Evolutionary conservation across 2,329 filamentous ascomycete species (phyloP).

Genomic region (Alternaria sp.): DNA sequence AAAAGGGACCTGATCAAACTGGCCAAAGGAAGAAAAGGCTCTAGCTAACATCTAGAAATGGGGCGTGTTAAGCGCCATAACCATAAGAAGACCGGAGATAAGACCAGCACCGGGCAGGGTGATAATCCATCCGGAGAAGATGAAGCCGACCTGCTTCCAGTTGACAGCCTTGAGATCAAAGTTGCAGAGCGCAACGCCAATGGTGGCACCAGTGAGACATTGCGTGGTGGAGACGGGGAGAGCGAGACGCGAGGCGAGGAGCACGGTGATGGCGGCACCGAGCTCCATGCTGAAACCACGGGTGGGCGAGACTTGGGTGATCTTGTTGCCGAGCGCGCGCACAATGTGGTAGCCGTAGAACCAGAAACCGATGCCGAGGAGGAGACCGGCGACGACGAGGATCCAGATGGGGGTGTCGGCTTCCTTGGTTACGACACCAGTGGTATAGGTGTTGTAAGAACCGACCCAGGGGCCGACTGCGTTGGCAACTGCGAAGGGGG

Average conservation of each 20-base stretch:
- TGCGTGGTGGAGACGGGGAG: slow-evolving; percentile 70
- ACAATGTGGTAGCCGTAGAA: slow-evolving; percentile 70
- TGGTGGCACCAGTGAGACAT: slow-evolving; percentile 50
- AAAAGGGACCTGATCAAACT: not conserved
- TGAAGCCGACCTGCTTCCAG: slow-evolving; percentile 51
- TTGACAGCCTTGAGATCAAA: slow-evolving; percentile 50
- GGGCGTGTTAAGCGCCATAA: slow-evolving; percentile 53
- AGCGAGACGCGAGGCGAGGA: slow-evolving; percentile 66
- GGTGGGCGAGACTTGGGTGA: slow-evolving; percentile 66
- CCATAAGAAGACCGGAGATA: slow-evolving; percentile 49
- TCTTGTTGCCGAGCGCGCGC: slow-evolving; percentile 65
- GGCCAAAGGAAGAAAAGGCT: not conserved
- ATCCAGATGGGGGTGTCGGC: slow-evolving; percentile 66
- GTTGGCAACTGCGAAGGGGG: slow-evolving; percentile 56
- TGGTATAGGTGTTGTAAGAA: slow-evolving; percentile 66
- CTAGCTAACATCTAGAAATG: slow-evolving; percentile 31
- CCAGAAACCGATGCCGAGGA: slow-evolving; percentile 64
- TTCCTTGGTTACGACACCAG: slow-evolving; percentile 54
- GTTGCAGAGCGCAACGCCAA: slow-evolving; percentile 39
- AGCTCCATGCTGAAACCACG: slow-evolving; percentile 53
- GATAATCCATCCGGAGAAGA: slow-evolving; percentile 53
- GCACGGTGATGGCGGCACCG: slow-evolving; percentile 65
- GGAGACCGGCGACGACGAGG: slow-evolving; percentile 60
- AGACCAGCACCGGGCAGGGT: slow-evolving; percentile 53
- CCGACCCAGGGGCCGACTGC: slow-evolving; percentile 63